Evolutionary conservation across 805 yeast species (phyloP).

Genomic region (Ogataea polymorpha): DNA sequence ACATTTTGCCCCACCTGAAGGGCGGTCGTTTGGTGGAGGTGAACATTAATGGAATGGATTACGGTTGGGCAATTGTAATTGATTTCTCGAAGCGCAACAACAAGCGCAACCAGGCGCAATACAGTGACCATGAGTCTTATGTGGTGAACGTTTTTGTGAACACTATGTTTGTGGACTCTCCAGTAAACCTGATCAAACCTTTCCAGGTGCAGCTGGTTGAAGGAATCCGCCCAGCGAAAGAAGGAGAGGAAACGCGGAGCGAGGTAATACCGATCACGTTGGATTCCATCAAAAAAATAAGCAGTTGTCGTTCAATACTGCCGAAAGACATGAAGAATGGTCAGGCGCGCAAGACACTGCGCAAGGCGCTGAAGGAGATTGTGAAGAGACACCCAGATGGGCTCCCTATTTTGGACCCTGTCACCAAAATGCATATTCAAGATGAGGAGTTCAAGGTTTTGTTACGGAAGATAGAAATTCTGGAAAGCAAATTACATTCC

Average conservation of each 20-base stretch:
- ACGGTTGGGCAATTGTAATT: slow-evolving; percentile 96
- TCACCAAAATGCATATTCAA: slow-evolving; percentile 82
- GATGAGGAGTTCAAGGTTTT: slow-evolving; percentile 69
- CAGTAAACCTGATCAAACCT: slow-evolving; percentile 74
- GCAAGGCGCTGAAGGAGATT: slow-evolving; percentile 75
- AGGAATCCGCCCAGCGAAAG: slow-evolving; percentile 81
- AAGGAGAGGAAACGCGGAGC: slow-evolving; percentile 66
- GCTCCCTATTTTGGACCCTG: slow-evolving; percentile 86
- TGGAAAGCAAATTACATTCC: slow-evolving; percentile 67
- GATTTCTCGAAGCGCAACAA: slow-evolving; percentile 63
- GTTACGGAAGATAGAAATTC: slow-evolving; percentile 73
- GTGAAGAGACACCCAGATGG: slow-evolving; percentile 85
- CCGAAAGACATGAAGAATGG: slow-evolving; percentile 69
- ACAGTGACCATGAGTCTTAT: slow-evolving; percentile 84
- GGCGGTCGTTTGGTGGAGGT: slow-evolving; percentile 83
- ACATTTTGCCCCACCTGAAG: slow-evolving; percentile 78
- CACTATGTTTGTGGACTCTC: slow-evolving; percentile 78
- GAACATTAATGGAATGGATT: slow-evolving; percentile 58
- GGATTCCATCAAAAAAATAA: slow-evolving; percentile 68
- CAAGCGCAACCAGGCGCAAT: slow-evolving; percentile 58
- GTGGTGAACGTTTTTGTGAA: slow-evolving; percentile 80
- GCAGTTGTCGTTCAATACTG: slow-evolving; percentile 75
- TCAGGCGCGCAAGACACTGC: slow-evolving; percentile 57
- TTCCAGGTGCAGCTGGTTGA: slow-evolving; percentile 77
- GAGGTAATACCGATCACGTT: slow-evolving; percentile 85